These are phyloP conservation scores for Apium graveolens DNA, from an alignment of 129 eudicot species.

Conservation along the genomic window DNA sequence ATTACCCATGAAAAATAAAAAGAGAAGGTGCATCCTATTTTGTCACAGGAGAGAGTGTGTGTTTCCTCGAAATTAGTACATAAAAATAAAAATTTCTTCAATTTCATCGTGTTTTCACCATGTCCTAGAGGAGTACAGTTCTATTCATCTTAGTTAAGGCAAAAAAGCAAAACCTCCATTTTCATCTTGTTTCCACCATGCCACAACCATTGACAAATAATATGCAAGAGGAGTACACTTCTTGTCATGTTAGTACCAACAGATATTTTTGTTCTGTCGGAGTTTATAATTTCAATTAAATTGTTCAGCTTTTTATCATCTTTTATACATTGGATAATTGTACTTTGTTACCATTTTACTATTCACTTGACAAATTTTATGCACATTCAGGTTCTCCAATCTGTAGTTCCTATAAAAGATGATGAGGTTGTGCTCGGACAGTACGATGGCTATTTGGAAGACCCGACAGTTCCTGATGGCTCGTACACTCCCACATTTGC, in stretches of 20 bases:
- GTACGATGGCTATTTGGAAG: constrained; percentile 83
- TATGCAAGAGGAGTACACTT: background rate
- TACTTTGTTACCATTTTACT: background rate
- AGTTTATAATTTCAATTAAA: background rate
- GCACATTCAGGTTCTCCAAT: constrained; percentile 71
- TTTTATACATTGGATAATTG: background rate
- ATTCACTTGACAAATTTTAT: constrained; percentile 12
- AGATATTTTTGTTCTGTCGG: background rate
- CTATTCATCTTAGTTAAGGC: background rate
- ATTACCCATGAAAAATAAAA: background rate
- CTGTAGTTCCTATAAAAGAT: constrained; percentile 72
- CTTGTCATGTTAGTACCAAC: background rate
- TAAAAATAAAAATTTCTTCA: background rate
- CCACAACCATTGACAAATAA: background rate
- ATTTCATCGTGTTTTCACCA: background rate
- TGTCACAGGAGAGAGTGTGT: background rate
- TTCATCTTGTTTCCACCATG: constrained; percentile 1
- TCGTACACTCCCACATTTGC: constrained; percentile 98
- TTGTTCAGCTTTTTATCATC: background rate
- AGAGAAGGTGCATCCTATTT: background rate
- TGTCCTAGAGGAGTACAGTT: background rate
- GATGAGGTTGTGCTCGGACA: constrained; percentile 96
- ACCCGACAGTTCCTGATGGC: constrained; percentile 88
- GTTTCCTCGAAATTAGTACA: background rate
- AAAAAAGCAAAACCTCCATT: too few species aligned